A percentile compares a stretch with the other conserved stretches of the same genome.
phyloP scores from a whole-genome alignment of 805 yeast species.

The Lachancea mirantina region DNA sequence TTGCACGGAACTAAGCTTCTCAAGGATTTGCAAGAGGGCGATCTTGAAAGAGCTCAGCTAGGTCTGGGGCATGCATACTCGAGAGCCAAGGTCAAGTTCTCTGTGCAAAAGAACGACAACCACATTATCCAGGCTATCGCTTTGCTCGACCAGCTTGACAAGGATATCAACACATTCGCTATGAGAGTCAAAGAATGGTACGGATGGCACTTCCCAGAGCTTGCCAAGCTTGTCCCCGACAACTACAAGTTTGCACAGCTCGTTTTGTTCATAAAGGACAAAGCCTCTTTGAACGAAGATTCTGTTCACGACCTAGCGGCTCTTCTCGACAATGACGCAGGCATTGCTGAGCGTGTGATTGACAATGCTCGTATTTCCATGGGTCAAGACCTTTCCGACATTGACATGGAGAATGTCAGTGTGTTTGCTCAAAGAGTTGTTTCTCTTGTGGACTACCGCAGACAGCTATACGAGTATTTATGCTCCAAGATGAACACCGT shows the following conservation, averaged over 20 bases:
- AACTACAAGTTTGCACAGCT: conserved; percentile 81
- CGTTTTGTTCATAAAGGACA: conserved; percentile 77
- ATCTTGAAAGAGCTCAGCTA: conserved; percentile 93
- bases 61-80: conserved; percentile 99
- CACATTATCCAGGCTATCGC: conserved; percentile 99
- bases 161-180: conserved; percentile 94
- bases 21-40: conserved; percentile 90
- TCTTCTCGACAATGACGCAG: conserved; percentile 79
- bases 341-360: conserved; percentile 80
- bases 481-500: conserved; percentile 95
- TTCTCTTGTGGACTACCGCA: conserved; percentile 84
- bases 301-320: conserved; percentile 88
- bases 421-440: conserved; percentile 93
- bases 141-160: conserved; percentile 91
- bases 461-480: conserved; percentile 73
- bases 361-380: conserved; percentile 95
- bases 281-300: conserved; percentile 72
- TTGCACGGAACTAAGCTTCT: conserved; percentile 80
- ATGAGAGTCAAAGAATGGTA: conserved; percentile 98
- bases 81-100: conserved; percentile 97
- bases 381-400: conserved; percentile 97
- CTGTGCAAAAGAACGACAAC: conserved; percentile 97
- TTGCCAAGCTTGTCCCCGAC: conserved; percentile 85
- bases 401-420: conserved; percentile 85
- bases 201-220: conserved; percentile 98